Base-by-base conservation (phyloP, 768 basidiomycete genomes). In the Hirschioporus abietinus region DNA sequence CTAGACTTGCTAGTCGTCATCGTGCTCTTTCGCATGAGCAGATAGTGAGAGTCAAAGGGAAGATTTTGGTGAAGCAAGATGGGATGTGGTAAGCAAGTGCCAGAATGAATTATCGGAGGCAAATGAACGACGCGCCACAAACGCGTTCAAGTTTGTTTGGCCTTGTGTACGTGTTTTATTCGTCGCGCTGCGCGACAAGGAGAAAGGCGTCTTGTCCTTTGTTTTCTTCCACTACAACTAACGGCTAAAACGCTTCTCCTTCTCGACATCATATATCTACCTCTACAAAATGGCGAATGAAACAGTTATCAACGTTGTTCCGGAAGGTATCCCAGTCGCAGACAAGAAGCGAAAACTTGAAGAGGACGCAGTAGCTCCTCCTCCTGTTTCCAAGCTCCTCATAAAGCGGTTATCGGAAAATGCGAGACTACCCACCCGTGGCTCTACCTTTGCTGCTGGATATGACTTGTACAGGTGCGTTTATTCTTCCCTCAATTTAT, bases 401-500 rank as follows among this genome's bases (percentile, higher is more conserved):
- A 85, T 99, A 74, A 97, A 97, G 74, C 86, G 88, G 35, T 87
- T 91, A 42, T 94, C 92, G 1, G 85, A 87, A 20, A 91, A 88
- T 72, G 97, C 93, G 26, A 90, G 76, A 68, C 74, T 94, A 24
- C 97, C 97, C 1, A 95, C 92, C 10, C 86, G 94, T 63, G 96
- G 97, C 0, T 94, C 92, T 1, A 77, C 87, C 1, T 80, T 95
- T 63, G 86, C 96, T 1, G 97, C 97, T 0, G 97, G 97, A 6
- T 97, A 99, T 74, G 97, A 99, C 76, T 81, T 99, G 42, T 96
- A 95, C 79, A 91, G 91, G 95, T 93, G 74, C n/a, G 81, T 63
- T 27, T 63, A 63, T 66, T 64, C 60, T 64, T 66, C 59, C 35
- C 23, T 52, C 63, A 30, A 63, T 20, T 65, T 58, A 52, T 59